Base-by-base conservation (phyloP, 441 rosid species). In the Gossypium trilobum region DNA sequence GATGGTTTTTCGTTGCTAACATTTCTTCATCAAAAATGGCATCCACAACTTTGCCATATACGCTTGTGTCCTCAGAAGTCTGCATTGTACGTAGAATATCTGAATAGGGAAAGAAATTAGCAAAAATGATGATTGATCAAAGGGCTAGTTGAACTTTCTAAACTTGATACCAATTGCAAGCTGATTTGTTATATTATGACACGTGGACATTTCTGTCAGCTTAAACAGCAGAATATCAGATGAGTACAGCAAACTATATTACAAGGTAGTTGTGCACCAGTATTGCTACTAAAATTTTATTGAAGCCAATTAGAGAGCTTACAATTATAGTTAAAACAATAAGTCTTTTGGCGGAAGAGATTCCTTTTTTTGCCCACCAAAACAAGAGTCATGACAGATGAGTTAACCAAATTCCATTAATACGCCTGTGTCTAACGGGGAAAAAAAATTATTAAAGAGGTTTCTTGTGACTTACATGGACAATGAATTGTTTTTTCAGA, bases 51-150 rank as follows among this genome's bases (percentile, higher is more conserved):
- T 87, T 95, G 63, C 89, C 94, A 78, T 92, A 92, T 46, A 91
- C 84, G 73, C 86, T 86, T 70, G 91, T 85, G 75, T 95, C 97
- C 82, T 95, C 99, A 4, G 97, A 88, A 75, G 86, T 85, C 74
- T 87, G 88, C 99, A 95, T 95, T 64, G 88, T 88, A 63, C 87
- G 82, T 62, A 95, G 82, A 78, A 87, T 87, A 79, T 87, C 99
- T 95, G 92, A 75, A 83, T 33, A 23, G 73, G 71, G 57, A 78
- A 77, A 79, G 25, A 52, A 72, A 36, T 72, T 46, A 52, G 78
- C 54, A 74, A 62, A 78, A 77, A 63, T 65, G 51, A 71, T 71
- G 57, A 51, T 33, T 14, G 23, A 58, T 64, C 54, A 63, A 64
- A 10, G 27, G 11, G 56, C 14, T n/a, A 17, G 36, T 33, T 33